Percentiles rank a stretch among this genome's conserved stretches.
Conservation (phyloP, 352 stramenopile genomes). For the Blastocystis sp. region DNA sequence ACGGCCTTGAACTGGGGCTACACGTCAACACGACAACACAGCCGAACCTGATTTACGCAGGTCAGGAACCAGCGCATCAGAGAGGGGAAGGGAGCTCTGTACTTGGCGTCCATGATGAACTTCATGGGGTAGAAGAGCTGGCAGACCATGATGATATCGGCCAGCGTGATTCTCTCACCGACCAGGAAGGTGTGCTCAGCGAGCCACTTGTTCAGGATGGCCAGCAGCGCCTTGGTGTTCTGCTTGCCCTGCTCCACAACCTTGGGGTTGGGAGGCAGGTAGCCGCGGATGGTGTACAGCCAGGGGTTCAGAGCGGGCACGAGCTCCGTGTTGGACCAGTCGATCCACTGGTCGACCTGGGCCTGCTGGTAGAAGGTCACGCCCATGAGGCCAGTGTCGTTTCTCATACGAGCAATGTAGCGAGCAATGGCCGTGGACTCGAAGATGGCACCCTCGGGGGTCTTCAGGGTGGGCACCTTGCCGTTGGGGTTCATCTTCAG, state of each 20-base stretch:
- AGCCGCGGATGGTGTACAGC: conserved; percentile 84
- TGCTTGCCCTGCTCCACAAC: conserved; percentile 84
- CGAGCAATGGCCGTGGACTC: conserved; percentile 86
- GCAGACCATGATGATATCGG: conserved; percentile 84
- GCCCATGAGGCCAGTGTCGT: conserved; percentile 83
- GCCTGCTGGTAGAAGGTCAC: conserved; percentile 84
- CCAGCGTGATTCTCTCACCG: conserved; percentile 85
- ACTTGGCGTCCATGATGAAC: conserved; percentile 84
- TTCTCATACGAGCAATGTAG: conserved; percentile 84
- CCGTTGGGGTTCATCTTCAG: conserved; percentile 82
- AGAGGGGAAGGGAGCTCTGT: conserved; percentile 81
- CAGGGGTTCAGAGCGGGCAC: conserved; percentile 84
- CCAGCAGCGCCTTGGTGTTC: conserved; percentile 82
- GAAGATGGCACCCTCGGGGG: conserved; percentile 79
- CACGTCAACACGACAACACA: neutral
- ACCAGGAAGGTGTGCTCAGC: conserved; percentile 85
- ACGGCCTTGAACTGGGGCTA: conserved; percentile 83
- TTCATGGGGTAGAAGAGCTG: conserved; percentile 90
- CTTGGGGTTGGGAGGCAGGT: conserved; percentile 79
- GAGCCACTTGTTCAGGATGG: conserved; percentile 83
- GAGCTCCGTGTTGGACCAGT: conserved; percentile 85
- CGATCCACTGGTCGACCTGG: conserved; percentile 87
- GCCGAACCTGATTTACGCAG: conserved; percentile 81
- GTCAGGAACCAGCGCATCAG: conserved; percentile 87
- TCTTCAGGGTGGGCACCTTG: conserved; percentile 85